phyloP scores from a whole-genome alignment of 1,139 yeast genomes.

The Kodamaea anthophila region DNA sequence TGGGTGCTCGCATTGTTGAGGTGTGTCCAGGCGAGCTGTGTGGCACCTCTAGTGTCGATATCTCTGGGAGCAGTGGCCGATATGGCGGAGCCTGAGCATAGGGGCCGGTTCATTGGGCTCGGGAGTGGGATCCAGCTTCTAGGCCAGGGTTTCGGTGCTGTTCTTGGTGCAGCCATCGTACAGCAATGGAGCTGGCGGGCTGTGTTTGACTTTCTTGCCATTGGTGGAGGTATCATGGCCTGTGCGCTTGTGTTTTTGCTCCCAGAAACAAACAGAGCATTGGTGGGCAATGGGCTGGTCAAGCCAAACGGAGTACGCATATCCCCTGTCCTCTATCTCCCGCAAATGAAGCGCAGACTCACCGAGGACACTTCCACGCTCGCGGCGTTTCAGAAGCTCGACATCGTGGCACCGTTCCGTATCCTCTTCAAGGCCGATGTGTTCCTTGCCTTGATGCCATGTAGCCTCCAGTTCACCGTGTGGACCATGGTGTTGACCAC shows the following conservation, averaged over 20 bases:
- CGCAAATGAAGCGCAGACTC: conserved; percentile 13
- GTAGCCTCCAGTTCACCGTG: conserved; percentile 55
- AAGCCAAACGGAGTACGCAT: conserved; percentile 30
- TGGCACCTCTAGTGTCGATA: conserved; percentile 65
- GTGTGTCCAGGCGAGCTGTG: conserved; percentile 64
- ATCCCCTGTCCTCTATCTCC: conserved; percentile 35
- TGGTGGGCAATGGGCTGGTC: conserved; percentile 64
- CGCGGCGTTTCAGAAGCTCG: conserved; percentile 14
- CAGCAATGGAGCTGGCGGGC: conserved; percentile 65
- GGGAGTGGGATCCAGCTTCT: conserved; percentile 58
- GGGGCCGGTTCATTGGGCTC: conserved; percentile 63
- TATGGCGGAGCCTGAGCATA: conserved; percentile 49
- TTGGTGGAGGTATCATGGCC: conserved; percentile 45
- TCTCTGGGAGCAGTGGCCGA: conserved; percentile 67
- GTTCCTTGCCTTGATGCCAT: conserved; percentile 36
- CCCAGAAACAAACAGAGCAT: conserved; percentile 67
- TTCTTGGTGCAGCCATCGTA: conserved; percentile 64
- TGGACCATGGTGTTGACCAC: conserved; percentile 72
- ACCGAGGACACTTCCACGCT: conserved; percentile 5
- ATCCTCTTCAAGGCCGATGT: conserved; percentile 31
- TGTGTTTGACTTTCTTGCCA: conserved; percentile 67
- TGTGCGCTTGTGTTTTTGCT: conserved; percentile 34
- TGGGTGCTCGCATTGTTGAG: conserved; percentile 41
- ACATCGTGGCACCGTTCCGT: conserved; percentile 41
- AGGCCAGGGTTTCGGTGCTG: conserved; percentile 74